Evolutionary conservation across 768 basidiomycete species (phyloP).

Genomic region (Ramaria rubella): DNA sequence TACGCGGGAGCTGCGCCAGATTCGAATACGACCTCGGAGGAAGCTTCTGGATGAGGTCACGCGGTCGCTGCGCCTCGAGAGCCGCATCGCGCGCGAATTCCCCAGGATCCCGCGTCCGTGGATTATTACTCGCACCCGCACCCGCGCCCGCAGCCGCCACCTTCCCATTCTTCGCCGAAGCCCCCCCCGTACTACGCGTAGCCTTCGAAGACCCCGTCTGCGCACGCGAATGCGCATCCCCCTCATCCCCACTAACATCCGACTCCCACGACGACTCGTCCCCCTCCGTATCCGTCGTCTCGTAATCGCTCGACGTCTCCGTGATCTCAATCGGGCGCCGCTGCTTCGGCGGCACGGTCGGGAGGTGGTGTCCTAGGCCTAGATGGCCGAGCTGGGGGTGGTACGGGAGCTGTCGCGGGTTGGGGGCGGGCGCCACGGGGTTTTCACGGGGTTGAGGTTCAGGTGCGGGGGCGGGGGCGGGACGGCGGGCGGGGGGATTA

Average conservation of each 20-base stretch:
- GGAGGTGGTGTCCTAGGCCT: conserved; percentile 2
- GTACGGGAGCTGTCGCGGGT: neutral
- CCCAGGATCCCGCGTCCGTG: conserved; percentile 23
- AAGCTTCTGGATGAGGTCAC: conserved; percentile 64
- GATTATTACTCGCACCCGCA: conserved; percentile 25
- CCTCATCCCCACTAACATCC: conserved; percentile 21
- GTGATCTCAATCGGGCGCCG: neutral
- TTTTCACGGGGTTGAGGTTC: neutral
- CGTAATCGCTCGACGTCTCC: neutral
- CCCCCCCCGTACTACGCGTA: conserved; percentile 8
- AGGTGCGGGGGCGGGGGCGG: neutral
- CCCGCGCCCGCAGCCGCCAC: conserved; percentile 22
- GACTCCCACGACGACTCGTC: conserved; percentile 36
- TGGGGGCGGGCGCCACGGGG: neutral
- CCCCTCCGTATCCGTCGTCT: conserved; percentile 2
- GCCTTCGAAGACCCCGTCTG: neutral
- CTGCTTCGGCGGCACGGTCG: neutral
- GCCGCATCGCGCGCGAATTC: conserved; percentile 39
- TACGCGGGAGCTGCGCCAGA: conserved; percentile 33
- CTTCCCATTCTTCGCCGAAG: conserved; percentile 16
- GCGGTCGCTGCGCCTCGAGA: conserved; percentile 54
- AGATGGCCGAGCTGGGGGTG: neutral
- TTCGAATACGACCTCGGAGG: conserved; percentile 61
- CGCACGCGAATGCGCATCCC: too few relatives aligned
- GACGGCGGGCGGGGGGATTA: neutral